A percentile compares a stretch with the other conserved stretches of the same genome.
Evolutionary conservation across 2,329 filamentous ascomycete genomes (phyloP).

Genomic region (Fusarium paranaense): DNA sequence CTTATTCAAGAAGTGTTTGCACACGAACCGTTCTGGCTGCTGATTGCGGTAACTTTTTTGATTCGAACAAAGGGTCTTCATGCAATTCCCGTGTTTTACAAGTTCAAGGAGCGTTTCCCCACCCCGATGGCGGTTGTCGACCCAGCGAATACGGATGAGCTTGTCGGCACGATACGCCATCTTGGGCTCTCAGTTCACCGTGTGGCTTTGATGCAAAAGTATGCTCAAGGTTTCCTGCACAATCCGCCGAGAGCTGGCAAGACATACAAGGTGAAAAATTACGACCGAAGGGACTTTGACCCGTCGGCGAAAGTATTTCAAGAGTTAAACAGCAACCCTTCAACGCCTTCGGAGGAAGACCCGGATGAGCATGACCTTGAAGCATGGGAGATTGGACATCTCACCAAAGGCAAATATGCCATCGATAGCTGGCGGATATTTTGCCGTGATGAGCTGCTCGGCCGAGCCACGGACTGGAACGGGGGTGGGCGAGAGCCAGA

Average conservation of each 20-base stretch:
- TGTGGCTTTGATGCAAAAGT: slow-evolving; percentile 73
- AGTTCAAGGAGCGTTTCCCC: slow-evolving; percentile 75
- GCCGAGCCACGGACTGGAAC: slow-evolving; percentile 73
- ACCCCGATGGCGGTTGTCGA: slow-evolving; percentile 71
- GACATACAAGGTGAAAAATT: slow-evolving; percentile 65
- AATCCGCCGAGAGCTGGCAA: slow-evolving; percentile 70
- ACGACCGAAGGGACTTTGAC: slow-evolving; percentile 53
- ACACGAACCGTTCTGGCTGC: slow-evolving; percentile 79
- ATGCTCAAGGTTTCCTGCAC: slow-evolving; percentile 76
- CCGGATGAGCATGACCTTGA: slow-evolving; percentile 44
- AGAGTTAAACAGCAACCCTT: not conserved
- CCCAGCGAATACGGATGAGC: slow-evolving; percentile 60
- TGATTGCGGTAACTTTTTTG: slow-evolving; percentile 86
- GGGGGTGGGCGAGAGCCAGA: slow-evolving; percentile 62
- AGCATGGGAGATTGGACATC: slow-evolving; percentile 86
- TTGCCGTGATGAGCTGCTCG: slow-evolving; percentile 82
- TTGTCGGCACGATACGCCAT: slow-evolving; percentile 73
- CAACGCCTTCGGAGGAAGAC: slow-evolving; percentile 3
- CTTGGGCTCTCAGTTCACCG: slow-evolving; percentile 79
- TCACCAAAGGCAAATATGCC: slow-evolving; percentile 85
- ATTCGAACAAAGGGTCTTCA: slow-evolving; percentile 81
- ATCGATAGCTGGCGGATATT: slow-evolving; percentile 95
- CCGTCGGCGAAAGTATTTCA: slow-evolving; percentile 4
- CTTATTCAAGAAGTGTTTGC: slow-evolving; percentile 86
- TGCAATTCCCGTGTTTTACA: slow-evolving; percentile 81